A percentile compares a stretch with the other conserved stretches of the same genome.
Evolutionary conservation across 371 early-diverging fungal genomes (phyloP).

Genomic region (Mortierella sp.): DNA sequence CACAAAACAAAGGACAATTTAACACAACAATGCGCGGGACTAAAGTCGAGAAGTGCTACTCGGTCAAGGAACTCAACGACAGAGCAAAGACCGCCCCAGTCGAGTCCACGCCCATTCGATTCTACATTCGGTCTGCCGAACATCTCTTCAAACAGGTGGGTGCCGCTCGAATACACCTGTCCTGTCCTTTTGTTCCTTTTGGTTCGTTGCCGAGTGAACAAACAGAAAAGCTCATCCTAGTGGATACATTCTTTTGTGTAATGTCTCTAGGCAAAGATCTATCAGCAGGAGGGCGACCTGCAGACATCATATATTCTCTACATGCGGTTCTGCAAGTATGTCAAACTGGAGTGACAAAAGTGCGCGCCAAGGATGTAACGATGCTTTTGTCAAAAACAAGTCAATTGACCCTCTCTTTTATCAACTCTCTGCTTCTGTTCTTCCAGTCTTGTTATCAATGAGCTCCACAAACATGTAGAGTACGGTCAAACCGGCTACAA

Average conservation of each 20-base stretch:
- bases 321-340: conserved; percentile 71
- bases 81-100: conserved; percentile 59
- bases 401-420: not conserved
- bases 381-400: not conserved
- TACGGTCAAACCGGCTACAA: conserved; percentile 62
- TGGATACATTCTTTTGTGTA: not conserved
- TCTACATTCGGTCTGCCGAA: conserved; percentile 70
- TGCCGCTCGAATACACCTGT: no score
- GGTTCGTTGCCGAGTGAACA: no score
- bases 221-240: not conserved
- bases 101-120: conserved; percentile 62
- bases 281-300: conserved; percentile 65
- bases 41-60: conserved; percentile 42
- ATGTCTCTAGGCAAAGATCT: conserved; percentile 54
- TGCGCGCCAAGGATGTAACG: not conserved
- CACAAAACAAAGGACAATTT: not conserved
- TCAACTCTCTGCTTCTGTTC: not conserved
- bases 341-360: not conserved
- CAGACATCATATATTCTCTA: conserved; percentile 68
- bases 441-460: conserved; percentile 66
- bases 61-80: conserved; percentile 56
- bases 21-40: conserved; percentile 29
- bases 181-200: no score
- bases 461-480: conserved; percentile 67
- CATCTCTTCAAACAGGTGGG: conserved; percentile 66